Base-by-base conservation (phyloP, 768 basidiomycete genomes). In the Trametes villosa region DNA sequence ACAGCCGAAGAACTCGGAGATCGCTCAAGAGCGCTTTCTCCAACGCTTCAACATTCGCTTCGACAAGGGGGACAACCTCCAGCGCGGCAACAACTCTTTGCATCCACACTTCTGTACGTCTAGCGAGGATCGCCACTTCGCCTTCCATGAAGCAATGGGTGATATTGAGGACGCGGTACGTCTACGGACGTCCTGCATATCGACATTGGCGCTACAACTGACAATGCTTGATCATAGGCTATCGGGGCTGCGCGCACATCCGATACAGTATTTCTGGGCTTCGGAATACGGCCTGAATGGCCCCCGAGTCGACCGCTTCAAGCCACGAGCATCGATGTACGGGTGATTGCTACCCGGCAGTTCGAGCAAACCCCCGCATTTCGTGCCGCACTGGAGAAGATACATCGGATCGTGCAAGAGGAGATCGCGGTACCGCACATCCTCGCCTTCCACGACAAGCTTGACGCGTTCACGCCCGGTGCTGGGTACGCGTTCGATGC, bases 271-370 rank as follows among this genome's bases (percentile, higher is more conserved):
- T 57, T 57, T 38, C 17, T 49, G 7, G 56, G 56, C 15, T 57
- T 57, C 24, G 56, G 30, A 9, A 29, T 57, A 12, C 45, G 56
- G n/a, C 56, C 56, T 18, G 56, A 57, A 34, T 57, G 56, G 56
- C n/a, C 18, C 30, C 45, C 46, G 12, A n/a, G 27, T 27, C 9
- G n/a, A 29, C 56, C 56, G n/a, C 46, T 57, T 9, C 18, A 22
- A 6, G 45, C 56, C 29, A 9, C 29, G 15, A 20, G 33, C 22
- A 49, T 57, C 24, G n/a, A 57, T 18, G 46, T 57, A n/a, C 30
- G 31, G 9, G 45, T 57, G 9, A n/a, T 57, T 9, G 24, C 40
- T n/a, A 57, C 56, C 20, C 42, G 46, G 15, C 56, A 57, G 24
- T 48, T 52, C 20, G 17, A 36, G 22, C 50, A 52, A 38, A n/a